Evolutionary conservation across 176 grass and related monocot genomes (phyloP), one percentile per base, ranked within the genome.

Genomic region (Pharus latifolius): DNA sequence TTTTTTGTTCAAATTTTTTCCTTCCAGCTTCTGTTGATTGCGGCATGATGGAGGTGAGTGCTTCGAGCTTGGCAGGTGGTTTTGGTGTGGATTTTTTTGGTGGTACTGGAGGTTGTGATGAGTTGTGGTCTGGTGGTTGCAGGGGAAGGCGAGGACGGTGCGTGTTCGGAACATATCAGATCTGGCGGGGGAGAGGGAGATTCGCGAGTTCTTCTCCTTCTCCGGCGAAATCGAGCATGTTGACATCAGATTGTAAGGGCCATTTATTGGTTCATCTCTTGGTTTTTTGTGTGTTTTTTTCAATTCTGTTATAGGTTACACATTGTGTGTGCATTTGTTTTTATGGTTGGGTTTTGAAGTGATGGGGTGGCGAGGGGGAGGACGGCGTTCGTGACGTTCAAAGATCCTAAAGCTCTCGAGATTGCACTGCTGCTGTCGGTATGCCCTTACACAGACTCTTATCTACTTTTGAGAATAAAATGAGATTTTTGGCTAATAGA

Each of bases 171-270:
- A 98, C 67, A 84, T 98, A 40, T 93, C 94, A 90, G 89, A 98
- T 98, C 94, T 98, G 78, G 94, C 87, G 0, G 79, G 84, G 42
- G 94, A 98, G 75, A 81, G 94, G 63, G 94, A 98, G 86, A 88
- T 93, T 80, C 83, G 89, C 17, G 94, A 98, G 78, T 98, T 98
- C 86, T 98, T 98, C 89, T 98, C 94, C 40, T 98, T 98, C 56
- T 93, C 94, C 26, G 94, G 94, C 12, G 94, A 98, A 68, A 93
- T 98, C 69, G 94, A 98, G 18, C 84, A 93, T 70, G 70, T 93
- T 60, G 84, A 98, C 65, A 88, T 90, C 80, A 77, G 65, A 66
- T 60, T 69, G 94, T 74, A 13, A 83, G 81, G 42, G 10, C 24
- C 15, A 18, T 3, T 20, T 19, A 16, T 28, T 19, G 41, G 27